Conservation (phyloP, 768 basidiomycete species). For the Serendipita vermifera region DNA sequence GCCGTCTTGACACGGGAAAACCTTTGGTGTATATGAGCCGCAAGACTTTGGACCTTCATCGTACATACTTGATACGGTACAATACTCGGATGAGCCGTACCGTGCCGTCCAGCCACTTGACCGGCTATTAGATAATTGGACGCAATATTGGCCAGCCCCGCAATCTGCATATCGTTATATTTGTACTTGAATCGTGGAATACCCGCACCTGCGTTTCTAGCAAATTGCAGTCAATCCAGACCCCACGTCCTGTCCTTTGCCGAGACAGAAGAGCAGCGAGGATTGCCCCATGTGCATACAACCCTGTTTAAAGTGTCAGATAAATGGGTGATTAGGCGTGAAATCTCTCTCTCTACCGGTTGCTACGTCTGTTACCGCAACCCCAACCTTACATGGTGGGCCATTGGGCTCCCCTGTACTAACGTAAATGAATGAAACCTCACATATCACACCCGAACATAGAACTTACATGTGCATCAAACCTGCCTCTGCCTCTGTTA, state of each 20-base stretch:
- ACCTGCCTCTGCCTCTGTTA: conserved; percentile 82
- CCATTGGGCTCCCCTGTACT: conserved; percentile 84
- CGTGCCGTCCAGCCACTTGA: conserved; percentile 68
- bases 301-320: conserved; percentile 13
- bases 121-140: conserved; percentile 86
- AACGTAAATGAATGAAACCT: background rate
- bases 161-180: conserved; percentile 40
- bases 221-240: conserved; percentile 84
- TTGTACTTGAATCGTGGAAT: background rate
- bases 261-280: conserved; percentile 80
- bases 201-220: conserved; percentile 73
- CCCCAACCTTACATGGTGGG: conserved; percentile 86
- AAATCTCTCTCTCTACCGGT: too few species aligned
- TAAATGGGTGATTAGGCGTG: background rate
- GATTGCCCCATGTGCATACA: conserved; percentile 87
- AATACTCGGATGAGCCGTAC: conserved; percentile 89
- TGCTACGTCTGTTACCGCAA: conserved; percentile 81
- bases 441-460: conserved; percentile 15
- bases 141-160: conserved; percentile 83
- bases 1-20: conserved; percentile 74
- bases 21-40: conserved; percentile 7
- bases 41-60: background rate
- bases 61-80: conserved; percentile 66
- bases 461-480: conserved; percentile 80
- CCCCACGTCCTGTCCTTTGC: conserved; percentile 71